phyloP scores from a whole-genome alignment of 441 rosid genomes.

The Breynia disticha region DNA sequence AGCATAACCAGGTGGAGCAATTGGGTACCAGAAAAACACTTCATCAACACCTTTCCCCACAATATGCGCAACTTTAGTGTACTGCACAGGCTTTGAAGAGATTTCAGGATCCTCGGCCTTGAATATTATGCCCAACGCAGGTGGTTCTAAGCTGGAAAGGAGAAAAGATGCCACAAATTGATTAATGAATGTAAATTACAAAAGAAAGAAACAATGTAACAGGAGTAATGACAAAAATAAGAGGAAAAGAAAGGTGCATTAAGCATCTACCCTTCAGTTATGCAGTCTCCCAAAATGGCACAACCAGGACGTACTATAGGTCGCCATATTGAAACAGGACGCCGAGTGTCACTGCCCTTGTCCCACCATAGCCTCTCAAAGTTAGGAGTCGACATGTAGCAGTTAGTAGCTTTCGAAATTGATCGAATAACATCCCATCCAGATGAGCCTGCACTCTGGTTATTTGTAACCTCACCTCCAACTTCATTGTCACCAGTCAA shows the following conservation, averaged over 20 bases:
- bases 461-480: constrained; percentile 34
- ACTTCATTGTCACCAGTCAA: constrained; percentile 22
- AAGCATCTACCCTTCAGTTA: constrained; percentile 79
- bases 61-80: constrained; percentile 81
- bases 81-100: constrained; percentile 89
- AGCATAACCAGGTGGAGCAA: constrained; percentile 97
- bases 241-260: constrained; percentile 4
- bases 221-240: constrained; percentile 5
- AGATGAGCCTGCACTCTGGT: constrained; percentile 49
- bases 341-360: constrained; percentile 81
- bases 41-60: constrained; percentile 85
- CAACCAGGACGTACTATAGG: constrained; percentile 73
- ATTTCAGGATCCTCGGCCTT: constrained; percentile 68
- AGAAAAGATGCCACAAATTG: constrained; percentile 15
- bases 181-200: constrained; percentile 6
- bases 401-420: constrained; percentile 59
- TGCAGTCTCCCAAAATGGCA: constrained; percentile 87
- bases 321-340: constrained; percentile 96
- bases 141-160: constrained; percentile 80
- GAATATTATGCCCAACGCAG: constrained; percentile 75
- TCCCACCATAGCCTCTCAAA: constrained; percentile 99
- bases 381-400: constrained; percentile 69
- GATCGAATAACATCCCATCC: constrained; percentile 86
- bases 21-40: constrained; percentile 92
- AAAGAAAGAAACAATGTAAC: constrained; percentile 5